Evolutionary conservation across 202 grass and related monocot genomes (phyloP).

Genomic region (Brachypodium distachyon): DNA sequence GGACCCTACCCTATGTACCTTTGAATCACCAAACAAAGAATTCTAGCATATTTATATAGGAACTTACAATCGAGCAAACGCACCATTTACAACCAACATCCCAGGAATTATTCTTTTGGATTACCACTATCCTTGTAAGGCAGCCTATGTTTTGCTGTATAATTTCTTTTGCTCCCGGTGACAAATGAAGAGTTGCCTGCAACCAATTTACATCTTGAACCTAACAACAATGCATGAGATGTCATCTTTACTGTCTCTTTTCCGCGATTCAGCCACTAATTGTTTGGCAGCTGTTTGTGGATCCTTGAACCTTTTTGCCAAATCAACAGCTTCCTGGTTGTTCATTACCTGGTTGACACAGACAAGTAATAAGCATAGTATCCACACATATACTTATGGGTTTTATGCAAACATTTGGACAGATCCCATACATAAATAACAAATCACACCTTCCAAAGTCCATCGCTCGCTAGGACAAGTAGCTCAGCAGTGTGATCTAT

Average conservation of each 20-base stretch:
- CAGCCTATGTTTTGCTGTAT: conserved; percentile 7
- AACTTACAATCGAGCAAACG: conserved; percentile 26
- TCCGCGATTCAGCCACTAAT: conserved; percentile 46
- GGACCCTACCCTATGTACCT: conserved; percentile 6
- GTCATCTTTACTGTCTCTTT: conserved; percentile 73
- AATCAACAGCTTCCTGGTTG: conserved; percentile 56
- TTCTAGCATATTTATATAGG: conserved; percentile 29
- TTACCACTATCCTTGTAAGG: neutral
- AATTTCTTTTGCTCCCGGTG: neutral
- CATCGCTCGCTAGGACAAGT: conserved; percentile 82
- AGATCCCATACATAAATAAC: conserved; percentile 16
- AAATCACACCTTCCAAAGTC: conserved; percentile 80
- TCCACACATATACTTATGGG: neutral
- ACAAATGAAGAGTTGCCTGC: neutral
- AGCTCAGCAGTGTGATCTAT: conserved; percentile 64
- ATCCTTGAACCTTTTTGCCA: conserved; percentile 69
- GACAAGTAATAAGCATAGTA: conserved; percentile 15
- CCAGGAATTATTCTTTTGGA: conserved; percentile 22
- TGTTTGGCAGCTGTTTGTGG: conserved; percentile 61
- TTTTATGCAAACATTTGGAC: neutral
- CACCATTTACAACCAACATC: conserved; percentile 39
- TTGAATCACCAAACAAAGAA: conserved; percentile 36
- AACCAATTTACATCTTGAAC: conserved; percentile 43
- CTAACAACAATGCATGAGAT: conserved; percentile 77
- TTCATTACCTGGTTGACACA: conserved; percentile 56